Evolutionary conservation across 2,329 filamentous ascomycete genomes (phyloP).

Genomic region (Triangularia verruculosa): DNA sequence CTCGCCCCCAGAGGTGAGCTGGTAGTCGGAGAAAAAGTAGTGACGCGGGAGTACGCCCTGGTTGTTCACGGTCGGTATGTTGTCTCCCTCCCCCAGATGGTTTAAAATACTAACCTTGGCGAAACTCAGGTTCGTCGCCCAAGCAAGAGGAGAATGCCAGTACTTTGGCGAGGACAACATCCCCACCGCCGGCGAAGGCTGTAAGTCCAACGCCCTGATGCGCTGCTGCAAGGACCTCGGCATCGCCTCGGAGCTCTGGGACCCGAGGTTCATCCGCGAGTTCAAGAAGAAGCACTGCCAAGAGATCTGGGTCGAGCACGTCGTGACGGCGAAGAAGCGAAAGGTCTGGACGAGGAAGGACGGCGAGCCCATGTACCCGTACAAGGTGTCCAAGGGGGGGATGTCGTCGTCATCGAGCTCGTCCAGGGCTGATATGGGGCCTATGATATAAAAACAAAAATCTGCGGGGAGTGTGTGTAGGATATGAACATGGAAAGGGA

Average conservation of each 20-base stretch:
- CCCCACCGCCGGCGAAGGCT: slow-evolving; percentile 91
- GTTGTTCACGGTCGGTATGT: slow-evolving; percentile 81
- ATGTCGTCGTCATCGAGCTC: neutral
- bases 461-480: no score
- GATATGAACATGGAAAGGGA: no score
- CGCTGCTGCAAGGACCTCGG: slow-evolving; percentile 98
- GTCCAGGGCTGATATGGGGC: neutral
- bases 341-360: slow-evolving; percentile 86
- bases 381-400: slow-evolving; percentile 37
- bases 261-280: slow-evolving; percentile 81
- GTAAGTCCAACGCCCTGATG: slow-evolving; percentile 96
- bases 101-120: neutral
- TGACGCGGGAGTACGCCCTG: slow-evolving; percentile 90
- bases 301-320: slow-evolving; percentile 88
- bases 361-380: slow-evolving; percentile 66
- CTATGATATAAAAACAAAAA: neutral
- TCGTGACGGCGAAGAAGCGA: slow-evolving; percentile 79
- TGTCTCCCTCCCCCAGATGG: neutral
- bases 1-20: slow-evolving; percentile 83
- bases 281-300: slow-evolving; percentile 73
- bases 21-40: slow-evolving; percentile 74
- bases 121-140: slow-evolving; percentile 74
- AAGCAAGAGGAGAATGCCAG: slow-evolving; percentile 90
- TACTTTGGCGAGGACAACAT: slow-evolving; percentile 90
- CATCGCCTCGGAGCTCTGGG: slow-evolving; percentile 93